Evolutionary conservation across 2,329 filamentous ascomycete genomes (phyloP).

Genomic region (Dactylellina parvicollis): DNA sequence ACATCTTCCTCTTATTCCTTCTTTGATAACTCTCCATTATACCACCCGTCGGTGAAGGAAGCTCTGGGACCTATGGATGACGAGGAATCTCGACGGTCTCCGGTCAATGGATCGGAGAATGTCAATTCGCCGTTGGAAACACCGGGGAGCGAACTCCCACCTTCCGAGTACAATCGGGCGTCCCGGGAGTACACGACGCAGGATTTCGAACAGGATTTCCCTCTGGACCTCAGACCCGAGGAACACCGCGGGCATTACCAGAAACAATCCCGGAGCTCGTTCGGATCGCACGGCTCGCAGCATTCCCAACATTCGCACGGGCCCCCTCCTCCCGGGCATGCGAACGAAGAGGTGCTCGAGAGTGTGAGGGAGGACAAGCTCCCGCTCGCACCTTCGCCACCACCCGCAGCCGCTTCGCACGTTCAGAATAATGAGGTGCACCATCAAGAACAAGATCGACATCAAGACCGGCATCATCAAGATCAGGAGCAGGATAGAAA

Average conservation of each 20-base stretch:
- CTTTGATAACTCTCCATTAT: slow-evolving; percentile 53
- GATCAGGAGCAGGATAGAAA: slow-evolving; percentile 36
- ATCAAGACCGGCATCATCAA: slow-evolving; percentile 19
- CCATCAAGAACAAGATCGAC: slow-evolving; percentile 21
- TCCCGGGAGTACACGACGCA: slow-evolving; percentile 47
- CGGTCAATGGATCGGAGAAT: slow-evolving; percentile 24
- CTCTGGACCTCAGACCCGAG: slow-evolving; percentile 13
- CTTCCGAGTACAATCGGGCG: slow-evolving; percentile 39
- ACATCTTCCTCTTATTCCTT: slow-evolving; percentile 52
- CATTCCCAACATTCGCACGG: no score
- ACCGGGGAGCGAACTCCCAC: slow-evolving; percentile 20
- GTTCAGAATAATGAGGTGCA: slow-evolving; percentile 16
- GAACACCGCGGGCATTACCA: slow-evolving; percentile 32
- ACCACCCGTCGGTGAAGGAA: slow-evolving; percentile 52
- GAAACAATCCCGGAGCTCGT: slow-evolving; percentile 38
- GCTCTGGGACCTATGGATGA: slow-evolving; percentile 36
- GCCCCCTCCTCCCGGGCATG: no score
- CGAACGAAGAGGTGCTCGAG: slow-evolving; percentile 30
- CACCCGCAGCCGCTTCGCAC: slow-evolving; percentile 32
- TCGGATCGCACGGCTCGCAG: slow-evolving; percentile 44
- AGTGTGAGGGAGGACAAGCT: slow-evolving; percentile 41
- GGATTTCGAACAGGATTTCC: slow-evolving; percentile 28
- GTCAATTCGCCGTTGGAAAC: slow-evolving; percentile 36
- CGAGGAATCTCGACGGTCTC: slow-evolving; percentile 47
- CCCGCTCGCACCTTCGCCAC: slow-evolving; percentile 42